Conservation (phyloP, 2,329 filamentous ascomycete genomes). For the Daldinia sp. region DNA sequence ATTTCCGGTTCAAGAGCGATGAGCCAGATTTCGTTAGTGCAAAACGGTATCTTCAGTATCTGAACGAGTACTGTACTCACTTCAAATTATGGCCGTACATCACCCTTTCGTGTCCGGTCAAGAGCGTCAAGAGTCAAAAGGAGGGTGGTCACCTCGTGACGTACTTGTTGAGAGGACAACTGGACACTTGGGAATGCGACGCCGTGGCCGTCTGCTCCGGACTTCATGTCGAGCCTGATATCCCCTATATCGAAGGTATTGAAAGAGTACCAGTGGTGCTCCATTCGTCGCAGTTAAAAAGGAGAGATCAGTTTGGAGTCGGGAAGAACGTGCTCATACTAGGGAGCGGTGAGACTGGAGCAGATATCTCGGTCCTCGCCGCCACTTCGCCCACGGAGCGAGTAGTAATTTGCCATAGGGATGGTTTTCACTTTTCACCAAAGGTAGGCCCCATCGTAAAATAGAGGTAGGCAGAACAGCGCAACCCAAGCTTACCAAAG, state of each 20-base stretch:
- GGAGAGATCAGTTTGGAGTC: conserved; percentile 56
- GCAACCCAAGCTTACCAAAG: conserved; percentile 3
- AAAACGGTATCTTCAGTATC: conserved; percentile 57
- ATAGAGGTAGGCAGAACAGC: not conserved
- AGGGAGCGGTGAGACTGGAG: conserved; percentile 60
- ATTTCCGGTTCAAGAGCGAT: conserved; percentile 56
- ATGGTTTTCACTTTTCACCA: conserved; percentile 61
- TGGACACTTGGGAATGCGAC: conserved; percentile 56
- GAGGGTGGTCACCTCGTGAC: conserved; percentile 42
- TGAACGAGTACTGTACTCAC: conserved; percentile 55
- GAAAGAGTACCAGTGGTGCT: conserved; percentile 53
- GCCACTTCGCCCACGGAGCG: conserved; percentile 57
- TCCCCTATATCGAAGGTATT: conserved; percentile 56
- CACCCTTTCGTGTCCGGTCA: conserved; percentile 52
- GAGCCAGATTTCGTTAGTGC: conserved; percentile 60
- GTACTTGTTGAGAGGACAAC: conserved; percentile 26
- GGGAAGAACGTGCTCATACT: conserved; percentile 58
- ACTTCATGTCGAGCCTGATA: conserved; percentile 57
- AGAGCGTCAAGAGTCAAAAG: conserved; percentile 40
- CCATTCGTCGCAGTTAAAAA: conserved; percentile 60
- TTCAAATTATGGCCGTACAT: conserved; percentile 57
- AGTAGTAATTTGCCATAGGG: conserved; percentile 59
- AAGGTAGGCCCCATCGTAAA: conserved; percentile 51
- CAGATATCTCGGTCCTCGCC: conserved; percentile 60
- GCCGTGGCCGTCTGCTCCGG: conserved; percentile 61